A percentile compares a stretch with the other conserved stretches of the same genome.
Evolutionary conservation across 805 yeast genomes (phyloP).

Genomic region (Metschnikowia kunwiensis): DNA sequence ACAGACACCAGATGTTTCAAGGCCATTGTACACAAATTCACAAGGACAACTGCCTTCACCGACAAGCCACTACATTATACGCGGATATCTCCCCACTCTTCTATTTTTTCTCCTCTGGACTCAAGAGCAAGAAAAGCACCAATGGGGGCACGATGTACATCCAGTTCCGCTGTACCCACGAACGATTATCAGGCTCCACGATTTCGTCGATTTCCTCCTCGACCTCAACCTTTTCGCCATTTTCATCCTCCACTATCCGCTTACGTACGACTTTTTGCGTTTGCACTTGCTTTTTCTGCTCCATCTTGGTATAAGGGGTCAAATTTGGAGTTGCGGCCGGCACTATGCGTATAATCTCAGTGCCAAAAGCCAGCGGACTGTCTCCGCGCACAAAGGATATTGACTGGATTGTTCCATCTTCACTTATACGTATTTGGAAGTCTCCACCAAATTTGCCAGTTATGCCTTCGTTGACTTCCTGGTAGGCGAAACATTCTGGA

Average conservation of each 20-base stretch:
- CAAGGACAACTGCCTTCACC: not conserved
- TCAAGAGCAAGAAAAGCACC: slow-evolving; percentile 34
- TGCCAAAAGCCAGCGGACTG: not conserved
- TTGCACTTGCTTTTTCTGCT: slow-evolving; percentile 14
- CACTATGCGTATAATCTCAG: slow-evolving; percentile 3
- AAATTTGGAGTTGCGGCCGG: slow-evolving; percentile 30
- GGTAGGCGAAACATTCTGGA: slow-evolving; percentile 32
- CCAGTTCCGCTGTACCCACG: slow-evolving; percentile 63
- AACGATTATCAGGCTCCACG: slow-evolving; percentile 29
- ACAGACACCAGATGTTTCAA: not conserved
- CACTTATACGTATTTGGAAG: slow-evolving; percentile 10
- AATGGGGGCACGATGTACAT: slow-evolving; percentile 53
- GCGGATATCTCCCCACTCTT: no score
- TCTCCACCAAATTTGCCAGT: slow-evolving; percentile 7
- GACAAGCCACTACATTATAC: no score
- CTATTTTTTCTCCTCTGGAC: slow-evolving; percentile 21
- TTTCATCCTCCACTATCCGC: slow-evolving; percentile 19
- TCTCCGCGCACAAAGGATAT: slow-evolving; percentile 7
- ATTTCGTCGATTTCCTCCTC: slow-evolving; percentile 23
- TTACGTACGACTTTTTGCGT: slow-evolving; percentile 19
- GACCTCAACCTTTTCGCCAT: slow-evolving; percentile 24
- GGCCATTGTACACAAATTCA: not conserved
- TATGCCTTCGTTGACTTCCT: slow-evolving; percentile 4
- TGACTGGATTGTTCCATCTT: slow-evolving; percentile 3
- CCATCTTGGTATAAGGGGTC: slow-evolving; percentile 19